Evolutionary conservation across 164 flowering plant genomes (phyloP).

Genomic region (Nymphaea colorata): DNA sequence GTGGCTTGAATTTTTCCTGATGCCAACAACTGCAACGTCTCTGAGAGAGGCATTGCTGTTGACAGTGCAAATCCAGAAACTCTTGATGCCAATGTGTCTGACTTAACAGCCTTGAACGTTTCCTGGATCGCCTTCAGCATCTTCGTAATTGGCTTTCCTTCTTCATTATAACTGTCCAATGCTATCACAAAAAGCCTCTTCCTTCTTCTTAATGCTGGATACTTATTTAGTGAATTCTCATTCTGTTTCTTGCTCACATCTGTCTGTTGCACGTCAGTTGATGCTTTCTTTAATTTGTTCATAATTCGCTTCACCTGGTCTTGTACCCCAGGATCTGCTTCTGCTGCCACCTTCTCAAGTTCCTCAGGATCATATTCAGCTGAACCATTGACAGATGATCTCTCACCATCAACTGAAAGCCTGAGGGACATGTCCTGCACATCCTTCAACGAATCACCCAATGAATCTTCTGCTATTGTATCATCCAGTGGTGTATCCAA

Average conservation of each 20-base stretch:
- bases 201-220: slow-evolving; percentile 60
- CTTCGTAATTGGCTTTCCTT: slow-evolving; percentile 50
- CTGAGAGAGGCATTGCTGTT: slow-evolving; percentile 76
- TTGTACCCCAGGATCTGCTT: slow-evolving; percentile 40
- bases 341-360: slow-evolving; percentile 16
- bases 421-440: slow-evolving; percentile 86
- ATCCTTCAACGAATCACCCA: slow-evolving; percentile 80
- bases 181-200: slow-evolving; percentile 60
- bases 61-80: slow-evolving; percentile 63
- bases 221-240: slow-evolving; percentile 39
- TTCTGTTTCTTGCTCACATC: slow-evolving; percentile 25
- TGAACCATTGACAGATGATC: slow-evolving; percentile 42
- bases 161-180: slow-evolving; percentile 59
- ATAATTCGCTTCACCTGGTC: slow-evolving; percentile 71
- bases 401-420: slow-evolving; percentile 88
- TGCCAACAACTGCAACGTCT: slow-evolving; percentile 44
- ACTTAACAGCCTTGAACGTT: slow-evolving; percentile 46
- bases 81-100: slow-evolving; percentile 41
- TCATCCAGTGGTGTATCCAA: slow-evolving; percentile 74
- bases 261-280: slow-evolving; percentile 15
- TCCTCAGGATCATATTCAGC: slow-evolving; percentile 22
- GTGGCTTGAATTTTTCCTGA: slow-evolving; percentile 46
- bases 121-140: slow-evolving; percentile 52
- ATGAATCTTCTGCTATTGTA: slow-evolving; percentile 36
- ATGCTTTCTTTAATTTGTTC: slow-evolving; percentile 46